Conservation (phyloP, 2,329 filamentous ascomycete genomes). For the Seiridium unicorne region DNA sequence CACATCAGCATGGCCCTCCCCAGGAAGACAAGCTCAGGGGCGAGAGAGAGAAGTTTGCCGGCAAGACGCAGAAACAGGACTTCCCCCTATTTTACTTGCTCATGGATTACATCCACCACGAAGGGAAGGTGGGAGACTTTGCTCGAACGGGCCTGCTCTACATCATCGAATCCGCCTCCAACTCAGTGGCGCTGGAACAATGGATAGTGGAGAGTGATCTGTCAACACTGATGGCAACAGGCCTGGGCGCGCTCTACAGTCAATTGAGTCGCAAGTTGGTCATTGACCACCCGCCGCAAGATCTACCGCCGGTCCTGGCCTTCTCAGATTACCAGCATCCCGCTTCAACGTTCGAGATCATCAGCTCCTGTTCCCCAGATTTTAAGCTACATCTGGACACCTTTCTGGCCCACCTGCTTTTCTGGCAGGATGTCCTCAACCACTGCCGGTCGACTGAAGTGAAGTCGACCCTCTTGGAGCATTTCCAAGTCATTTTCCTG, state of each 20-base stretch:
- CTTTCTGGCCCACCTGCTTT: constrained; percentile 90
- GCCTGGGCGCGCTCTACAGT: constrained; percentile 73
- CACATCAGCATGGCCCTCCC: constrained; percentile 34
- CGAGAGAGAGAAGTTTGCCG: constrained; percentile 70
- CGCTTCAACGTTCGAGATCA: constrained; percentile 66
- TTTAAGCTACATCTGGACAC: constrained; percentile 88
- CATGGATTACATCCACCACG: constrained; percentile 95
- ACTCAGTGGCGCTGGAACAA: constrained; percentile 78
- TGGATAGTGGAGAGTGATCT: constrained; percentile 98
- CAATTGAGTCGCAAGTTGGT: constrained; percentile 75
- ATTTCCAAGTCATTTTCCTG: constrained; percentile 95
- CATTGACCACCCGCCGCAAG: constrained; percentile 71
- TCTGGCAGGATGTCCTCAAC: constrained; percentile 98
- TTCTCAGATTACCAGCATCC: constrained; percentile 86
- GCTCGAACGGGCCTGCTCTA: constrained; percentile 91
- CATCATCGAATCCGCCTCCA: constrained; percentile 89
- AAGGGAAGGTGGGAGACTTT: constrained; percentile 93
- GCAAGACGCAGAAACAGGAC: constrained; percentile 83
- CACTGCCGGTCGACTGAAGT: constrained; percentile 92
- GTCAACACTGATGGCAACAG: constrained; percentile 95
- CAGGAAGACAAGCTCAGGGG: constrained; percentile 40
- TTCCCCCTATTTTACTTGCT: constrained; percentile 95
- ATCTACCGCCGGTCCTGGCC: constrained; percentile 78
- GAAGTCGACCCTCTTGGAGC: constrained; percentile 88
- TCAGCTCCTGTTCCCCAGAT: constrained; percentile 70